Evolutionary conservation across 2,329 filamentous ascomycete species (phyloP).

Genomic region (Exophiala viscosa): DNA sequence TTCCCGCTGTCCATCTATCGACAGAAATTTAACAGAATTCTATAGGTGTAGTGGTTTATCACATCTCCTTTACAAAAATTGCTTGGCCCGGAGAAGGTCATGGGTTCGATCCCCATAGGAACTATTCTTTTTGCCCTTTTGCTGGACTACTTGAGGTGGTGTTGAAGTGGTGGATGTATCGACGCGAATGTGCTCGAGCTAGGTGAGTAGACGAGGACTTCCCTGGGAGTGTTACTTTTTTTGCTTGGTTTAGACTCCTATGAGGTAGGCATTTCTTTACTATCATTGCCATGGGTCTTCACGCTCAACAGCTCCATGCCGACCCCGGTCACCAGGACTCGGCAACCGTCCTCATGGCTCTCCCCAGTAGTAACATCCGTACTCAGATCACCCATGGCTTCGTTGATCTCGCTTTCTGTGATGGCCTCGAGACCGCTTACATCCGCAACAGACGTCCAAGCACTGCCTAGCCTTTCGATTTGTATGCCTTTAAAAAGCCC

Average conservation of each 20-base stretch:
- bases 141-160: too few species aligned
- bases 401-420: not conserved
- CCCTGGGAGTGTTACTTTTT: too few species aligned
- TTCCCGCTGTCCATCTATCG: too few species aligned
- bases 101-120: conserved; percentile 26
- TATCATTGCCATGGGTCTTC: not conserved
- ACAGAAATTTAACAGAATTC: too few species aligned
- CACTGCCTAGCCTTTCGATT: conserved; percentile 12
- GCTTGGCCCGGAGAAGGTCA: conserved; percentile 20
- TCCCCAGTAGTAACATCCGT: too few species aligned
- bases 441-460: conserved; percentile 28
- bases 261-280: too few species aligned
- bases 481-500: conserved; percentile 11
- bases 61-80: conserved; percentile 24
- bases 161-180: too few species aligned
- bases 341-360: not conserved
- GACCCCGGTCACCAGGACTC: conserved; percentile 24
- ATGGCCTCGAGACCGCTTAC: conserved; percentile 23
- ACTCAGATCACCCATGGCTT: not conserved
- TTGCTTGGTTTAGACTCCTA: too few species aligned
- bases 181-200: too few species aligned
- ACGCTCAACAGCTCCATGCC: conserved; percentile 24
- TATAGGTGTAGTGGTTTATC: conserved; percentile 27
- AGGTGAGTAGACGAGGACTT: too few species aligned
- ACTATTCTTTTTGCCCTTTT: conserved; percentile 16